Evolutionary conservation across 768 basidiomycete genomes (phyloP), one percentile per base, ranked within the genome.

Genomic region (Phallus indusiatus): DNA sequence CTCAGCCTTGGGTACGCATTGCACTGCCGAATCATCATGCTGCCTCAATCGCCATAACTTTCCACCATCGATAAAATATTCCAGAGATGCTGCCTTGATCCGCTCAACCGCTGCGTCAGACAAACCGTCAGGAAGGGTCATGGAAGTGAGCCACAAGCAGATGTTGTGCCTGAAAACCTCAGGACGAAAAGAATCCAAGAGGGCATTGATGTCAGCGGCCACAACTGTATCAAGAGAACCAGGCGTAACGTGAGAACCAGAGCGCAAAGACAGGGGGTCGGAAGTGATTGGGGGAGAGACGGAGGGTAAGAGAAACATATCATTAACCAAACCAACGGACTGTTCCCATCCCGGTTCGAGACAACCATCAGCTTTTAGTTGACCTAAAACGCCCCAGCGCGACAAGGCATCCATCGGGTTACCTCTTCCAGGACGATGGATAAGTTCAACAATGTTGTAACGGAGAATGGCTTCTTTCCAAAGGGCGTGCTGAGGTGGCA

Each of bases 401-500:
- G 28, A 28, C 33, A 68, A 33, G 0, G 63, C 65, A 42, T 71
- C 70, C 4, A 66, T 66, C 0, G 66, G 66, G 33, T 69, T 71
- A n/a, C 46, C 54, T 22, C 5, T 2, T 1, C 54, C 54, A 14
- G 70, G 67, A 0, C 60, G 47, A 54, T 69, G 68, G 2, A 61
- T 48, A 17, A 67, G 63, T 8, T 65, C 65, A 0, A 60, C 54
- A 35, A 72, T 67, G 18, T 66, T 42, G 59, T 72, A 59, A 1
- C 60, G 63, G 0, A 73, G 35, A 0, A 76, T 63, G 1, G 70
- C 65, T 46, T 76, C 73, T 12, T 66, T 50, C 74, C 73, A 75
- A 0, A 70, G 60, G 8, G 70, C 68, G 57, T 74, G 71, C 14
- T 69, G 67, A 0, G 67, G 61, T 35, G 59, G 69, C 11, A 71